A percentile compares a stretch with the other conserved stretches of the same genome.
These are phyloP conservation scores for Limnomonas spitsbergensis DNA, from an alignment of 139 green algal genomes.

Conservation along the genomic window DNA sequence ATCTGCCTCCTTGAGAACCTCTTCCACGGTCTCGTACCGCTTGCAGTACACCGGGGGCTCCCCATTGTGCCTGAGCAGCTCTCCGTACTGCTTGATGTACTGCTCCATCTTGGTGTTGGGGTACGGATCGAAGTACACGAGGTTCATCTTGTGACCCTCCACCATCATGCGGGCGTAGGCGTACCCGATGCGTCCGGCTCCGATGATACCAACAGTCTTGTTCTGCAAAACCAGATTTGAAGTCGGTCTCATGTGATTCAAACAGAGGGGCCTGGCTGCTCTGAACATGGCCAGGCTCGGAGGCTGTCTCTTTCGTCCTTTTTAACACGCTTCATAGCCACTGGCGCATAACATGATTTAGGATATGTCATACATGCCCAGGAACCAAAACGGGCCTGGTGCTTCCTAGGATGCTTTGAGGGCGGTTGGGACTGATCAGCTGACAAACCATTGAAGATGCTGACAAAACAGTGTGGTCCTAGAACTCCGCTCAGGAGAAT, in stretches of 20 bases:
- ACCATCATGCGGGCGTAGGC: conserved; percentile 98
- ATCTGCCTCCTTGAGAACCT: conserved; percentile 84
- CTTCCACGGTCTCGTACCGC: conserved; percentile 82
- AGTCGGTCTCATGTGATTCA: background rate
- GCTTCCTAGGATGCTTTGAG: no score
- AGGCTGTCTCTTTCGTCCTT: no score
- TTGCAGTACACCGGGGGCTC: conserved; percentile 70
- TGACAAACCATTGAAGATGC: no score
- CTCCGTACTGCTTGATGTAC: conserved; percentile 73
- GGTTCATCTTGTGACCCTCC: conserved; percentile 98
- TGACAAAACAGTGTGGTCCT: no score
- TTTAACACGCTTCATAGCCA: background rate
- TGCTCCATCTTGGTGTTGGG: conserved; percentile 51
- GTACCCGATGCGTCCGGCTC: conserved; percentile 87
- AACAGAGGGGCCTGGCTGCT: no score
- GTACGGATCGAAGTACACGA: conserved; percentile 92
- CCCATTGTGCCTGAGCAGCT: conserved; percentile 74
- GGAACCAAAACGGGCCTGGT: no score
- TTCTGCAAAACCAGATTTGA: conserved; percentile 43
- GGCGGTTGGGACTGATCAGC: no score
- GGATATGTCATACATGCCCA: no score
- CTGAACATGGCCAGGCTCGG: no score
- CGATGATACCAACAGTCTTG: conserved; percentile 95
- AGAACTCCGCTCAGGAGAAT: no score
- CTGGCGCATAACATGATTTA: no score